These are phyloP conservation scores for Russula brevipes DNA, from an alignment of 768 basidiomycete genomes.

Conservation along the genomic window DNA sequence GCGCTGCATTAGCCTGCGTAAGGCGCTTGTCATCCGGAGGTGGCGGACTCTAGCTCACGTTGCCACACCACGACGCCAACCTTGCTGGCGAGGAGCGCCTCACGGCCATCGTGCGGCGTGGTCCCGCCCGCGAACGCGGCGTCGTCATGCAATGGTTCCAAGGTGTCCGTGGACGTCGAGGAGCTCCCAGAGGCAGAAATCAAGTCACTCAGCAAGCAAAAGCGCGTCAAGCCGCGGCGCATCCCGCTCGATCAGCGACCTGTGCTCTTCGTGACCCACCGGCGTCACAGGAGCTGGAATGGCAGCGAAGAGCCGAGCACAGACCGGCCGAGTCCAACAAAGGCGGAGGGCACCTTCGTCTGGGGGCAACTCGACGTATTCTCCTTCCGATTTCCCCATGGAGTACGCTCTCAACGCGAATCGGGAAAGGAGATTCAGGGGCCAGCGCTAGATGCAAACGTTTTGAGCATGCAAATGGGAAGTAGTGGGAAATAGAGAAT, in stretches of 20 bases:
- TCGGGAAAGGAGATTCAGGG: too few relatives aligned
- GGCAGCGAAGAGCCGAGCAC: conserved; percentile 38
- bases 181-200: conserved; percentile 84
- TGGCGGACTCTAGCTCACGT: conserved; percentile 90
- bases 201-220: conserved; percentile 74
- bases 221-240: conserved; percentile 77
- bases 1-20: too few relatives aligned
- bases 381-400: conserved; percentile 63
- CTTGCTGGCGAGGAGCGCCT: conserved; percentile 74
- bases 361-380: conserved; percentile 41
- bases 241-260: conserved; percentile 93
- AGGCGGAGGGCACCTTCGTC: conserved; percentile 23
- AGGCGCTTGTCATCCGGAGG: conserved; percentile 79
- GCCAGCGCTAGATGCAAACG: too few relatives aligned
- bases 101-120: conserved; percentile 66
- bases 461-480: too few relatives aligned
- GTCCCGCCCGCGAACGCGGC: conserved; percentile 65
- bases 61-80: conserved; percentile 82
- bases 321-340: conserved; percentile 17
- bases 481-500: too few relatives aligned
- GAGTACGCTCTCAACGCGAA: too few relatives aligned
- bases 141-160: conserved; percentile 85
- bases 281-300: conserved; percentile 53
- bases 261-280: conserved; percentile 64
- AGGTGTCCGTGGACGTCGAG: conserved; percentile 79